phyloP scores from a whole-genome alignment of 2,329 filamentous ascomycete genomes.

The Colletotrichum destructivum region DNA sequence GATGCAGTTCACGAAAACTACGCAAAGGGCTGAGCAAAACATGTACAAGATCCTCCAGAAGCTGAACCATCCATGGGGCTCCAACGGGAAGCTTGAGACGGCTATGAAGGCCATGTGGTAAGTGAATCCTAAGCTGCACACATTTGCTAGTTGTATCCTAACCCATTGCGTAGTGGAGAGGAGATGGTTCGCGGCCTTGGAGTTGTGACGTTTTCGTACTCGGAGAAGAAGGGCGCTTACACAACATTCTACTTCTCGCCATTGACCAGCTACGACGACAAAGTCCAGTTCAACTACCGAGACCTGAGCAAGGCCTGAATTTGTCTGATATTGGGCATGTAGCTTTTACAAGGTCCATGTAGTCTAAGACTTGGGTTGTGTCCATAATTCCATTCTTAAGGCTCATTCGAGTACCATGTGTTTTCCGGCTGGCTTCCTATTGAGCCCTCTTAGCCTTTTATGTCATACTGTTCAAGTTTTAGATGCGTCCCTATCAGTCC shows the following conservation, averaged over 20 bases:
- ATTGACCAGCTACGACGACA: neutral
- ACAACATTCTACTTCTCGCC: neutral
- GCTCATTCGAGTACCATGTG: too few relatives aligned
- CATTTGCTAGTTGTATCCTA: neutral
- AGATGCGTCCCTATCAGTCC: too few relatives aligned
- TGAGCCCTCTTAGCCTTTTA: too few relatives aligned
- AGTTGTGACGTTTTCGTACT: neutral
- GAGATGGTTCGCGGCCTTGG: neutral
- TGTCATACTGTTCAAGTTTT: too few relatives aligned
- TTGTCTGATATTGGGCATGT: too few relatives aligned
- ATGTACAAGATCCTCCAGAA: slow-evolving; percentile 3
- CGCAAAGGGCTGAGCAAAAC: neutral
- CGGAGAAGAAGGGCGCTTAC: slow-evolving; percentile 2
- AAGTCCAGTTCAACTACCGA: neutral
- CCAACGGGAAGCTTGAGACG: neutral
- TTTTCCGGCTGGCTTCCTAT: too few relatives aligned
- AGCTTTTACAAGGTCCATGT: too few relatives aligned
- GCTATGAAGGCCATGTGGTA: slow-evolving; percentile 1
- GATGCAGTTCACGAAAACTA: neutral
- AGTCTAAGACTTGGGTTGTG: too few relatives aligned
- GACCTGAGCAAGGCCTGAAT: neutral
- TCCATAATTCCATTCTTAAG: too few relatives aligned
- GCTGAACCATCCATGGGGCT: neutral
- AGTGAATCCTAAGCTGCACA: neutral
- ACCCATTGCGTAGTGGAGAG: neutral